phyloP scores from a whole-genome alignment of 352 stramenopile species.

The Pythium aquatile region DNA sequence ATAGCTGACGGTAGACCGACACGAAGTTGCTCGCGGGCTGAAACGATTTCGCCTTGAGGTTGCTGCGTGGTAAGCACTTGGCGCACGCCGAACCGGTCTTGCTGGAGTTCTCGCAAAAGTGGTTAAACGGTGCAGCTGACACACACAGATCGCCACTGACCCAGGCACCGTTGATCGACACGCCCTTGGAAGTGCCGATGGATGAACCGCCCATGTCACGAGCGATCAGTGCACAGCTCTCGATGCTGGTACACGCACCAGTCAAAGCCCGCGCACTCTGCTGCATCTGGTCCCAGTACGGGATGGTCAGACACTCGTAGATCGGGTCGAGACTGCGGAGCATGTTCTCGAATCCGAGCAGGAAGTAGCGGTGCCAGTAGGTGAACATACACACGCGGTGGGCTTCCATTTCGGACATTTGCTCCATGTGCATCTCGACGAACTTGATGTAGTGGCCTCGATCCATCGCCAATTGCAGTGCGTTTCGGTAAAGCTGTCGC shows the following conservation, averaged over 20 bases:
- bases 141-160: constrained; percentile 30
- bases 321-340: constrained; percentile 38
- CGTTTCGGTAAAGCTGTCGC: constrained; percentile 13
- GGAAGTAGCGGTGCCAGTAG: constrained; percentile 68
- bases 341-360: constrained; percentile 77
- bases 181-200: constrained; percentile 15
- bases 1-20: constrained; percentile 47
- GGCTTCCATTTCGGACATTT: constrained; percentile 40
- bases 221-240: constrained; percentile 38
- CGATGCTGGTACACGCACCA: constrained; percentile 32
- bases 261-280: constrained; percentile 22
- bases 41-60: constrained; percentile 24
- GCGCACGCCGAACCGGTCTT: constrained; percentile 33
- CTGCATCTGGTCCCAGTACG: constrained; percentile 57
- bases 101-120: constrained; percentile 47
- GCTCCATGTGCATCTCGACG: constrained; percentile 56
- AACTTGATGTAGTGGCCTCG: constrained; percentile 38
- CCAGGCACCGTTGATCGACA: constrained; percentile 31
- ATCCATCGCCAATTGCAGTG: constrained; percentile 25
- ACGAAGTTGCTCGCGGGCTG: constrained; percentile 36
- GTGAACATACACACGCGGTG: constrained; percentile 66
- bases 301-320: constrained; percentile 60
- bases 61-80: constrained; percentile 35
- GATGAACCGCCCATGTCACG: constrained; percentile 35
- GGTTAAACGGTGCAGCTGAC: constrained; percentile 28